Conservation (phyloP, 495 filamentous ascomycete genomes). For the Penicillium psychrofluorescens region DNA sequence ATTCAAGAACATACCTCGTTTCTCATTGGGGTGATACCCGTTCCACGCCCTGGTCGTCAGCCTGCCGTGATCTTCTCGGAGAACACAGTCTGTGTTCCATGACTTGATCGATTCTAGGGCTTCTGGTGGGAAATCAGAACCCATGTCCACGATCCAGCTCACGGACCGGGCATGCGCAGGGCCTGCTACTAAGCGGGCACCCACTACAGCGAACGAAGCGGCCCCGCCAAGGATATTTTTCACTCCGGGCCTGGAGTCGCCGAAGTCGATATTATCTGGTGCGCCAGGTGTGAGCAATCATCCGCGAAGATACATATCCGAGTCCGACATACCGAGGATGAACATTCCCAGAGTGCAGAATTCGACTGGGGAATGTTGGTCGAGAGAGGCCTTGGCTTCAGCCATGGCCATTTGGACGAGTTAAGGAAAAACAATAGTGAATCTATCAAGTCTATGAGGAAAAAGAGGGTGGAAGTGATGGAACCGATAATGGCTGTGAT, state of each 20-base stretch:
- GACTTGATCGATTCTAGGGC: conserved; percentile 54
- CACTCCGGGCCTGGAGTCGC: conserved; percentile 43
- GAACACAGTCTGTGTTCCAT: conserved; percentile 65
- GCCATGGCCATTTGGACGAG: conserved; percentile 9
- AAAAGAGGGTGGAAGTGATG: background rate
- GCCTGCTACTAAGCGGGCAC: conserved; percentile 76
- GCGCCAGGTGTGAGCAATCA: conserved; percentile 14
- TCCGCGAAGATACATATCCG: background rate
- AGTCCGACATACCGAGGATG: conserved; percentile 64
- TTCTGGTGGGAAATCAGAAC: conserved; percentile 71
- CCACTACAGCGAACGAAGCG: conserved; percentile 77
- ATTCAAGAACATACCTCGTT: conserved; percentile 37
- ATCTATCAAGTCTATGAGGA: conserved; percentile 4
- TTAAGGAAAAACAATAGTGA: background rate
- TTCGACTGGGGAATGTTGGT: conserved; percentile 41
- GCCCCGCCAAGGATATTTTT: conserved; percentile 77
- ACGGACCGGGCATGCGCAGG: conserved; percentile 43
- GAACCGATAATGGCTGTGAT: background rate
- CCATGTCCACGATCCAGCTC: conserved; percentile 88
- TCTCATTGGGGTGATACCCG: conserved; percentile 58
- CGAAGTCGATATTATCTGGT: conserved; percentile 86
- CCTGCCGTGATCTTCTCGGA: conserved; percentile 58
- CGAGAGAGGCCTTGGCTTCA: background rate
- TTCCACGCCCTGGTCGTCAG: conserved; percentile 91
- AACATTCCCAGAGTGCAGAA: conserved; percentile 94